phyloP scores from a whole-genome alignment of 441 rosid species.

The Adansonia grandidieri region DNA sequence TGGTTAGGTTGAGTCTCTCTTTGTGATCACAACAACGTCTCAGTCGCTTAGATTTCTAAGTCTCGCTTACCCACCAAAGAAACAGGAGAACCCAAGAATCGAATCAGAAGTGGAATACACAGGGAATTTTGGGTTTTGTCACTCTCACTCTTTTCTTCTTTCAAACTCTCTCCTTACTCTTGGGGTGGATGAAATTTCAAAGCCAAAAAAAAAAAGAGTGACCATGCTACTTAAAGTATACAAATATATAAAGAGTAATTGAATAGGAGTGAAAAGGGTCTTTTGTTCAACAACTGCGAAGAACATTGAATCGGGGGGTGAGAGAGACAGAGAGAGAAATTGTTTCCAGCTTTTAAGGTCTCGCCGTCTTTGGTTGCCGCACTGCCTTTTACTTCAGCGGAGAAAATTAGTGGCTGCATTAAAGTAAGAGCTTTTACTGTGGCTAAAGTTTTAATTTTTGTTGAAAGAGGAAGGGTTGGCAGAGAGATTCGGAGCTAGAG shows the following conservation, averaged over 20 bases:
- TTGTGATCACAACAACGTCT: slow-evolving; percentile 56
- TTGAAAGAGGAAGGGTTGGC: background rate
- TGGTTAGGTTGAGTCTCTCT: slow-evolving; percentile 40
- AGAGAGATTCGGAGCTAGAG: slow-evolving; percentile 21
- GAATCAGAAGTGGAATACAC: slow-evolving; percentile 51
- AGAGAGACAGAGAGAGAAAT: background rate
- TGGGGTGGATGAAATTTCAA: background rate
- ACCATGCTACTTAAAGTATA: background rate
- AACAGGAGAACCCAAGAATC: slow-evolving; percentile 43
- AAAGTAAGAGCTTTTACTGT: slow-evolving; percentile 9
- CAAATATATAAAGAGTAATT: slow-evolving; percentile 10
- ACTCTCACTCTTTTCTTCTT: slow-evolving; percentile 32
- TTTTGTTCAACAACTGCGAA: slow-evolving; percentile 30
- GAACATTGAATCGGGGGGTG: slow-evolving; percentile 28
- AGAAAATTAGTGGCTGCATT: slow-evolving; percentile 48
- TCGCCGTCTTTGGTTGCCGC: slow-evolving; percentile 55
- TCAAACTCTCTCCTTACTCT: slow-evolving; percentile 23
- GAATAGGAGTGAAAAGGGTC: slow-evolving; percentile 33
- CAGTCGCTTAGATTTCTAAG: slow-evolving; percentile 41
- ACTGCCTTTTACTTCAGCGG: slow-evolving; percentile 32
- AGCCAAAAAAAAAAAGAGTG: background rate
- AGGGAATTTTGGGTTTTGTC: slow-evolving; percentile 43
- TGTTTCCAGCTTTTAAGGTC: slow-evolving; percentile 47
- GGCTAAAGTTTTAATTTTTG: no score
- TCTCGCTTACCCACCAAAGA: slow-evolving; percentile 26